These are phyloP conservation scores for Rhynchosporium agropyri DNA, from an alignment of 2,329 filamentous ascomycete genomes.

Conservation along the genomic window DNA sequence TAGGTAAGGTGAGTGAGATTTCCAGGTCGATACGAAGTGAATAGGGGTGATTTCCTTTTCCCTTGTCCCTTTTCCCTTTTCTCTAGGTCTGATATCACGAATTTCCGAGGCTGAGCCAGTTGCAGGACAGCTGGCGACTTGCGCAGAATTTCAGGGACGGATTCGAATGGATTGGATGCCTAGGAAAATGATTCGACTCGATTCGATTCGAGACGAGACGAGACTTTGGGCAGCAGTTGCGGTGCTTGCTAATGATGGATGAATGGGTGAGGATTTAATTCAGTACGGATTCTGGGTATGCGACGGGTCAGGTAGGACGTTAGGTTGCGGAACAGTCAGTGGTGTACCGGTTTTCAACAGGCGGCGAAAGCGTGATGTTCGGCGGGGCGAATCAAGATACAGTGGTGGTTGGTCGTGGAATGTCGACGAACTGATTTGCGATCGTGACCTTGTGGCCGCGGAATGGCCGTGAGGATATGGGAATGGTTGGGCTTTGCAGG, in stretches of 20 bases:
- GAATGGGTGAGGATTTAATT: conserved; percentile 6
- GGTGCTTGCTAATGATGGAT: neutral
- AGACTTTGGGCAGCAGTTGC: neutral
- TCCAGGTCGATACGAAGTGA: conserved; percentile 2
- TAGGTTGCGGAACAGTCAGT: neutral
- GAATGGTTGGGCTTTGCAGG: neutral
- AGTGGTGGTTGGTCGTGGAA: neutral
- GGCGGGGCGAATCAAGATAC: conserved; percentile 20
- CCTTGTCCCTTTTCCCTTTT: neutral
- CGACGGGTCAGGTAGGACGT: conserved; percentile 10
- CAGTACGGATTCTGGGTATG: conserved; percentile 12
- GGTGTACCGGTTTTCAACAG: neutral
- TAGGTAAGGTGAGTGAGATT: conserved; percentile 2
- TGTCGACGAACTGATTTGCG: conserved; percentile 11
- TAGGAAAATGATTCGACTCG: neutral
- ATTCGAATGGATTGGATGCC: conserved; percentile 2
- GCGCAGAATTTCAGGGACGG: conserved; percentile 7
- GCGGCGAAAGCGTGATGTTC: conserved; percentile 17
- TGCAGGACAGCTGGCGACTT: conserved; percentile 3
- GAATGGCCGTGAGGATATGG: conserved; percentile 7
- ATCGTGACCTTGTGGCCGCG: conserved; percentile 3
- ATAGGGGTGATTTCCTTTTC: conserved; percentile 2
- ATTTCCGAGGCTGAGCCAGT: conserved; percentile 7
- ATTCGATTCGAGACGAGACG: neutral
- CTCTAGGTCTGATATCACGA: neutral